phyloP scores from a whole-genome alignment of 139 green algal genomes.

The Coccomyxa sp. region DNA sequence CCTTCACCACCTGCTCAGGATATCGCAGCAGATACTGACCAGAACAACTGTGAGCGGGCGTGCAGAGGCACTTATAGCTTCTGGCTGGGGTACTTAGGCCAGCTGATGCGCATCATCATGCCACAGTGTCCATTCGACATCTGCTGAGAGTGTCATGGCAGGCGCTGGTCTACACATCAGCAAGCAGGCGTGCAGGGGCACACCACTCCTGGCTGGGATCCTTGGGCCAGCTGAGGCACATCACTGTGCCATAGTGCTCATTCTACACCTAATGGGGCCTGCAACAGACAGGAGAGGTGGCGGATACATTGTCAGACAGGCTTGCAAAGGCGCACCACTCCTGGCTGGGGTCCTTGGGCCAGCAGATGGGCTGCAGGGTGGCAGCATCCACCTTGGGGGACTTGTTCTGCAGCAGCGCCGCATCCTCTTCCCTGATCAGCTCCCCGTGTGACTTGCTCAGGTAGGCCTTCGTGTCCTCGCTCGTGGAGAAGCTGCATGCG shows the following conservation, averaged over 20 bases:
- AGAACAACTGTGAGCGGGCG: too few relatives aligned
- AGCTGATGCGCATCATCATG: too few relatives aligned
- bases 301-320: neutral
- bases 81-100: too few relatives aligned
- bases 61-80: too few relatives aligned
- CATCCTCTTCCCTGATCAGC: slow-evolving; percentile 60
- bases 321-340: slow-evolving; percentile 78
- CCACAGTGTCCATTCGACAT: too few relatives aligned
- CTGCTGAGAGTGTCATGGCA: too few relatives aligned
- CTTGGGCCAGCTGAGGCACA: slow-evolving; percentile 43
- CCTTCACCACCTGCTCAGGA: too few relatives aligned
- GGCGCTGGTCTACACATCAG: neutral
- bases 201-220: slow-evolving; percentile 82
- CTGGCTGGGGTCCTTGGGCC: slow-evolving; percentile 55
- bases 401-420: slow-evolving; percentile 92
- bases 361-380: slow-evolving; percentile 58
- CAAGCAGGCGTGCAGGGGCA: neutral
- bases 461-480: slow-evolving; percentile 34
- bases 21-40: too few relatives aligned
- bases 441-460: slow-evolving; percentile 61
- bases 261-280: too few relatives aligned
- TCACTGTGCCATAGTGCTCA: slow-evolving; percentile 65
- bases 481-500: neutral
- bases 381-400: slow-evolving; percentile 78
- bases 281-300: too few relatives aligned